Conservation (phyloP, 2,329 filamentous ascomycete genomes). For the Xylaria sp. region DNA sequence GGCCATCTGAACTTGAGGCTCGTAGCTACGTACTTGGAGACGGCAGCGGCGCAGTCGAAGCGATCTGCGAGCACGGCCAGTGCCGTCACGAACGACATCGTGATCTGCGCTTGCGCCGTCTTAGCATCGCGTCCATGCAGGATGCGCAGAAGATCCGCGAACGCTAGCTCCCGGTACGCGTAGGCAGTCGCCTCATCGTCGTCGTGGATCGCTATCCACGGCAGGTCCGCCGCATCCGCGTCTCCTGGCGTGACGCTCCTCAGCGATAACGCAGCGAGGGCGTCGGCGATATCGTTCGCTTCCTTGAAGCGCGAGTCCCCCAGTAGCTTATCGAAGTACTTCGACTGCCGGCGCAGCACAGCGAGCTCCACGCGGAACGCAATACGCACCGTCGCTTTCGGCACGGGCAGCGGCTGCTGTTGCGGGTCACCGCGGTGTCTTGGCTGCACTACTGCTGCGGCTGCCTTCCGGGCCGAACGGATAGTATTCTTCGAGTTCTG, state of each 20-base stretch:
- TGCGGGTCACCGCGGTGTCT: conserved; percentile 37
- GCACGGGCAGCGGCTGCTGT: conserved; percentile 45
- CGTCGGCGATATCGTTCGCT: conserved; percentile 63
- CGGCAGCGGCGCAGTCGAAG: conserved; percentile 71
- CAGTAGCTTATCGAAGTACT: conserved; percentile 76
- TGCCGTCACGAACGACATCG: conserved; percentile 72
- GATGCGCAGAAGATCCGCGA: conserved; percentile 74
- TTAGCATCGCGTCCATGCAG: conserved; percentile 66
- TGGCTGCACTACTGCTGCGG: conserved; percentile 36
- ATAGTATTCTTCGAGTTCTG: conserved; percentile 66
- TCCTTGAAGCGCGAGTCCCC: conserved; percentile 73
- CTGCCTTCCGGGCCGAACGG: conserved; percentile 56
- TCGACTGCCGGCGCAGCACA: conserved; percentile 69
- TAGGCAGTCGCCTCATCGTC: conserved; percentile 74
- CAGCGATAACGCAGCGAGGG: conserved; percentile 62
- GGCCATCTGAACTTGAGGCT: conserved; percentile 67
- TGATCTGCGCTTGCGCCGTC: conserved; percentile 54
- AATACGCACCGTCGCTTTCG: conserved; percentile 54
- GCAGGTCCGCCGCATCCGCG: conserved; percentile 64
- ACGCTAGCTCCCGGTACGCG: conserved; percentile 69
- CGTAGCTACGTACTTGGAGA: conserved; percentile 65
- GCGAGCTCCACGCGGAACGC: conserved; percentile 71
- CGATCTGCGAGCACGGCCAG: conserved; percentile 78
- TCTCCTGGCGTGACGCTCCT: conserved; percentile 61
- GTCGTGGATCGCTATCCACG: conserved; percentile 71